Percentiles rank a stretch among this genome's conserved stretches.
Conservation (phyloP, 179 eudicot genomes). For the Silene vulgaris region DNA sequence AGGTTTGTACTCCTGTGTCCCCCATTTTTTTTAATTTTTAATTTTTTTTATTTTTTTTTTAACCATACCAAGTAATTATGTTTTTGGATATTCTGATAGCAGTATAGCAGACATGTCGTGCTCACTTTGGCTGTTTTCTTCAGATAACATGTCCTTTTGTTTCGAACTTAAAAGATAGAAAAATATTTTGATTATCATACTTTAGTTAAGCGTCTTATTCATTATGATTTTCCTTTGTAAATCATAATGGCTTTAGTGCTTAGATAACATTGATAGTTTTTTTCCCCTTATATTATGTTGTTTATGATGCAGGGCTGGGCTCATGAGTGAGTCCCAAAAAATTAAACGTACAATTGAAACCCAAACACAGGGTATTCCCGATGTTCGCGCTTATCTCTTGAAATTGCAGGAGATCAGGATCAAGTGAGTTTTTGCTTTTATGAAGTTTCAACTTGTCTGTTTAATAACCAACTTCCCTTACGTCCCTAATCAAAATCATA, state of each 20-base stretch:
- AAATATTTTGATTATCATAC: background rate
- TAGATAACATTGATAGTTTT: too few species aligned
- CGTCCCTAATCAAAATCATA: too few species aligned
- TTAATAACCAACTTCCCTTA: too few species aligned
- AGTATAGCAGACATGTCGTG: background rate
- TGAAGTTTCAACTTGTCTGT: background rate
- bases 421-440: constrained; percentile 52
- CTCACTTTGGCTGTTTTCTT: background rate
- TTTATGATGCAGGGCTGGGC: constrained; percentile 57
- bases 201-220: too few species aligned
- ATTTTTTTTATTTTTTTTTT: background rate
- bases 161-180: background rate
- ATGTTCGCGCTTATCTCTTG: constrained; percentile 73
- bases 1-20: too few species aligned
- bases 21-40: too few species aligned
- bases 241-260: too few species aligned
- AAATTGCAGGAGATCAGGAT: constrained; percentile 67
- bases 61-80: background rate
- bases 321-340: constrained; percentile 74
- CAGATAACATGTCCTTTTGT: background rate
- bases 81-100: background rate
- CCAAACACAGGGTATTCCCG: constrained; percentile 59
- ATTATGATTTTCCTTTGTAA: too few species aligned
- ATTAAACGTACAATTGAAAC: constrained; percentile 65
- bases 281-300: constrained; percentile 1